Evolutionary conservation across 2,329 filamentous ascomycete species (phyloP).

Genomic region (Grosmannia clavigera): DNA sequence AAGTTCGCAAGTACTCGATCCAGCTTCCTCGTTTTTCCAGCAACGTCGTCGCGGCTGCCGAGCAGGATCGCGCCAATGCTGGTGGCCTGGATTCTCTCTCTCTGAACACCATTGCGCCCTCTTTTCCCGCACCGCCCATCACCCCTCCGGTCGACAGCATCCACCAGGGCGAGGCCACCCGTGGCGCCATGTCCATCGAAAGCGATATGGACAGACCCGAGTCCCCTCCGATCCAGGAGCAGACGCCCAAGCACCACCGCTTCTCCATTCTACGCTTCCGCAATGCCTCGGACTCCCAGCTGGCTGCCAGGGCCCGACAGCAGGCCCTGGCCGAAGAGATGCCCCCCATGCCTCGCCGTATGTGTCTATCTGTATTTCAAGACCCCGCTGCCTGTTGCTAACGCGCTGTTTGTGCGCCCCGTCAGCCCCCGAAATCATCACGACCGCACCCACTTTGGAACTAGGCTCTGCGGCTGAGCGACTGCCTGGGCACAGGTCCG

Average conservation of each 20-base stretch:
- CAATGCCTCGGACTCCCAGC: slow-evolving; percentile 85
- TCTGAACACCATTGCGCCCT: background rate
- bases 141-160: background rate
- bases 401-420: background rate
- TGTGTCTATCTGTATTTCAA: slow-evolving; percentile 13
- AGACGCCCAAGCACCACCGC: slow-evolving; percentile 43
- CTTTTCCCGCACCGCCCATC: background rate
- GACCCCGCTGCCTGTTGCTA: slow-evolving; percentile 11
- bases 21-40: background rate
- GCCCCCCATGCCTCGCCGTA: slow-evolving; percentile 48
- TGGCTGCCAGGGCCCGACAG: slow-evolving; percentile 63
- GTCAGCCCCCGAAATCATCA: slow-evolving; percentile 66
- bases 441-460: slow-evolving; percentile 72
- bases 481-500: slow-evolving; percentile 40
- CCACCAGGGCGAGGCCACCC: slow-evolving; percentile 13
- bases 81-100: background rate
- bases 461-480: slow-evolving; percentile 32
- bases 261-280: slow-evolving; percentile 71
- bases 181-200: slow-evolving; percentile 9
- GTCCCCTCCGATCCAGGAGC: slow-evolving; percentile 40
- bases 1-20: background rate
- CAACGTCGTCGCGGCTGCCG: background rate
- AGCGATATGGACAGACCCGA: slow-evolving; percentile 24
- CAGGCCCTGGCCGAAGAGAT: slow-evolving; percentile 41
- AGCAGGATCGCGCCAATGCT: background rate